Percentiles rank a stretch among this genome's conserved stretches.
These are phyloP conservation scores for Candida dajiaensis DNA, from an alignment of 805 yeast genomes.

Conservation along the genomic window DNA sequence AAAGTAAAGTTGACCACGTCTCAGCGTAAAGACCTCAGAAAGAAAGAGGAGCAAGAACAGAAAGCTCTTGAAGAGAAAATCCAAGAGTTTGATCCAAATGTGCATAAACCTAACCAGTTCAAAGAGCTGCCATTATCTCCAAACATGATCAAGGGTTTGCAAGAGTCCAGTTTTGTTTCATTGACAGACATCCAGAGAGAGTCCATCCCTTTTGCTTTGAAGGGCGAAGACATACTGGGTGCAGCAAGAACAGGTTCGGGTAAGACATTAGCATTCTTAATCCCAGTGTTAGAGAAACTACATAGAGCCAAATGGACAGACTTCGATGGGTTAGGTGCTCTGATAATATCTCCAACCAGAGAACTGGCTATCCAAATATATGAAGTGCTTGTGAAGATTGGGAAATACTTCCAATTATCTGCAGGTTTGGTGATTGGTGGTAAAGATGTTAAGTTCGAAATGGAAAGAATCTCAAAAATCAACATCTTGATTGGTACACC, in stretches of 20 bases:
- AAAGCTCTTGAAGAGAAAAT: conserved; percentile 43
- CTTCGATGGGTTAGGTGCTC: conserved; percentile 47
- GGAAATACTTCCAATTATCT: conserved; percentile 53
- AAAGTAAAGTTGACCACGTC: conserved; percentile 27
- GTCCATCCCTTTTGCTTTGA: conserved; percentile 69
- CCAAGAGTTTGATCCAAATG: conserved; percentile 45
- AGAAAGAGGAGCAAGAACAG: conserved; percentile 31
- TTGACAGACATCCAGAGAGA: conserved; percentile 84
- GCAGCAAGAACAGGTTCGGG: conserved; percentile 98
- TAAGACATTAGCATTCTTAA: conserved; percentile 80
- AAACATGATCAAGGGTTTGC: conserved; percentile 63
- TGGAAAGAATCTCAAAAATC: conserved; percentile 58
- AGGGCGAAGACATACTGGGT: conserved; percentile 87
- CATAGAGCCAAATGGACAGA: conserved; percentile 34
- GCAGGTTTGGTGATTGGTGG: conserved; percentile 65
- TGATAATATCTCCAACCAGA: conserved; percentile 66
- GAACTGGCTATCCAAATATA: conserved; percentile 71
- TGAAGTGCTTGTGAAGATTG: conserved; percentile 53
- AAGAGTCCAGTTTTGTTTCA: conserved; percentile 68
- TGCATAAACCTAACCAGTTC: conserved; percentile 43
- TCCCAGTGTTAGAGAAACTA: conserved; percentile 77
- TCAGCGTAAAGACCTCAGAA: conserved; percentile 33
- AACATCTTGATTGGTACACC: conserved; percentile 89
- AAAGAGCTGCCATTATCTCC: conserved; percentile 72
- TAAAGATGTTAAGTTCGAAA: conserved; percentile 65